Base-by-base conservation (phyloP, 495 filamentous ascomycete species). In the Neurospora sp. region DNA sequence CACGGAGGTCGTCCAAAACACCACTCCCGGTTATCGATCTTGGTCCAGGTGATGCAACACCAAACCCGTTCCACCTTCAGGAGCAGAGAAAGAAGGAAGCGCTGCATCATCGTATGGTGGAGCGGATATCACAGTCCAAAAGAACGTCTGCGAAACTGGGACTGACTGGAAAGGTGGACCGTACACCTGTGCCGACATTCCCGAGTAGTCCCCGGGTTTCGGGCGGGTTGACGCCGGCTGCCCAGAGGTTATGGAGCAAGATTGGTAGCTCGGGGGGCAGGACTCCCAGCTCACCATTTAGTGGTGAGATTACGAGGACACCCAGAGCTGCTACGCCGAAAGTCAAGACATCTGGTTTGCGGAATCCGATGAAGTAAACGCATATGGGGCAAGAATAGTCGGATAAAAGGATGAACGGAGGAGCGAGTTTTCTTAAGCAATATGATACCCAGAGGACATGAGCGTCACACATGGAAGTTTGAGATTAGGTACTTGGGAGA, bases 61-160 rank as follows among this genome's bases (percentile, higher is more conserved):
- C 89, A 0, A 94, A 94, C 71, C 94, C 94, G 3, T 99, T 99
- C 79, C 87, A 90, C 53, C 89, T 99, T 68, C 82, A 87, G 41
- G 89, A 94, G 75, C 89, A 90, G 42, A 89, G 93, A 72, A 90
- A 87, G 78, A 85, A 96, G 14, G 96, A 99, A 81, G 88, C 88
- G 70, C 83, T 98, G 14, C 96, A 96, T 81, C 89, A 95, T 78
- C 89, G 90, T 20, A 94, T 99, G 90, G 96, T 99, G 6, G 96
- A 98, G 72, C 87, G 88, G 69, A 91, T 92, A 0, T 90, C 90
- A 2, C 90, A 91, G 80, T 89, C 86, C 14, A 94, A 93, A 77
- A 86, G 92, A 27, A 80, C 78, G 7, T 83, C 82, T 20, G 79
- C 83, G 6, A 82, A 82, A 73, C 75, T 81, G 68, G 85, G 87